Evolutionary conservation across 2,329 filamentous ascomycete genomes (phyloP), one percentile per base, ranked within the genome.

Genomic region (Beauveria pseudobassiana): DNA sequence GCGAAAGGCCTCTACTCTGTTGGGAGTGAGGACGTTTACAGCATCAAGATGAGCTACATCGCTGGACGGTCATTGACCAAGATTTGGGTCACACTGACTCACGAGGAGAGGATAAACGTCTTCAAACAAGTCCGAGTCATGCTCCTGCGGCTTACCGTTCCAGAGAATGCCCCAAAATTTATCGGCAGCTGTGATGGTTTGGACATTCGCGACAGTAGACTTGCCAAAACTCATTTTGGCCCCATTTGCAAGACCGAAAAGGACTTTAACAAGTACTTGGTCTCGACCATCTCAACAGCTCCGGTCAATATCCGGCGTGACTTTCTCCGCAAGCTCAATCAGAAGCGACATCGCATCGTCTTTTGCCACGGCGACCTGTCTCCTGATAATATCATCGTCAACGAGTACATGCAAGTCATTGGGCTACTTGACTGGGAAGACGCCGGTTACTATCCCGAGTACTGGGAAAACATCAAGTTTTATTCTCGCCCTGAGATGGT

Each of bases 301-400:
- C 65, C 66, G 9, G n/a, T 30, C 2, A 42, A 54, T 0, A n/a
- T 68, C 2, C 58, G 54, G 1, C 24, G 18, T 3, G 66, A 65
- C 0, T 67, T 66, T 53, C 24, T 58, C 3, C 56, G 48, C 3
- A 64, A 59, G 22, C 59, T 66, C 12, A 51, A 56, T 24, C 40
- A 53, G 1, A 65, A 38, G 0, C 45, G 63, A 6, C 66, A 73
- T 62, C 58, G 59, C 18, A 65, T 72, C 22, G 71, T 76, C 1
- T 78, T 82, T 64, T 80, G 78, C 4, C 79, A 83, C 70, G 75
- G 75, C 3, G 80, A 83, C 67, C 69, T 83, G 24, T 75, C 69
- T 45, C 71, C 70, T 12, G 61, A 73, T 5, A 80, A 80, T 61
- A 76, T 80, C 40, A 65, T 80, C 5, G 67, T 72, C 10, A 64